Evolutionary conservation across 192 early-diverging fungal genomes (phyloP).

Genomic region (Gigaspora rosea): DNA sequence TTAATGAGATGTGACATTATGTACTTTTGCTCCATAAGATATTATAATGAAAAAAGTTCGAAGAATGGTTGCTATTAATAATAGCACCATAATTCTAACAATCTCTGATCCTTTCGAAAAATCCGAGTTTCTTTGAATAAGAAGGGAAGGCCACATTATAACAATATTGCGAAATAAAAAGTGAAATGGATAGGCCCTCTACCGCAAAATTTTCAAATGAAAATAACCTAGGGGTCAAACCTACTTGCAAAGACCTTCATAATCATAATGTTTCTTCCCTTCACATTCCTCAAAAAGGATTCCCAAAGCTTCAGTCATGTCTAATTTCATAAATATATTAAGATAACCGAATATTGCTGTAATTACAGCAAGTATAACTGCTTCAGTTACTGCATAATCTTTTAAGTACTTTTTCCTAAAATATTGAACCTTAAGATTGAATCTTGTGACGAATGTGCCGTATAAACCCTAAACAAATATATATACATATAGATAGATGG

Average conservation of each 20-base stretch:
- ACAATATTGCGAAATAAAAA: too few species aligned
- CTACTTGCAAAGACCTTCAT: constrained; percentile 64
- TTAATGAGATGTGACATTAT: not conserved
- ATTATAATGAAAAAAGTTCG: constrained; percentile 55
- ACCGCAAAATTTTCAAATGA: not conserved
- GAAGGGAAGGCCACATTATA: not conserved
- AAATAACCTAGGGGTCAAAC: not conserved
- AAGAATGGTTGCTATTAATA: constrained; percentile 60
- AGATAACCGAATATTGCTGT: constrained; percentile 70
- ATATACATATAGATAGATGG: too few species aligned
- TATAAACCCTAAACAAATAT: constrained; percentile 60
- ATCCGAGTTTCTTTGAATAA: not conserved
- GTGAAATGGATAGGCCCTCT: too few species aligned
- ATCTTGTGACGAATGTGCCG: constrained; percentile 74
- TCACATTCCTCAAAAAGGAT: constrained; percentile 74
- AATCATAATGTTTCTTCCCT: constrained; percentile 53
- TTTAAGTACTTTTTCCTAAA: constrained; percentile 71
- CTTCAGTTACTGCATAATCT: constrained; percentile 68
- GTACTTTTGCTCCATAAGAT: constrained; percentile 56
- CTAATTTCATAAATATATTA: constrained; percentile 78
- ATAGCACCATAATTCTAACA: constrained; percentile 45
- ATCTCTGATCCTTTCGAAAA: constrained; percentile 16
- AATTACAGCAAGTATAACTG: constrained; percentile 59
- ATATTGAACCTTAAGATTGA: constrained; percentile 68
- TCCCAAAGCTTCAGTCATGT: constrained; percentile 84